These are phyloP conservation scores for Dioscorea cayenensis DNA, from an alignment of 116 monocot species.

Conservation along the genomic window DNA sequence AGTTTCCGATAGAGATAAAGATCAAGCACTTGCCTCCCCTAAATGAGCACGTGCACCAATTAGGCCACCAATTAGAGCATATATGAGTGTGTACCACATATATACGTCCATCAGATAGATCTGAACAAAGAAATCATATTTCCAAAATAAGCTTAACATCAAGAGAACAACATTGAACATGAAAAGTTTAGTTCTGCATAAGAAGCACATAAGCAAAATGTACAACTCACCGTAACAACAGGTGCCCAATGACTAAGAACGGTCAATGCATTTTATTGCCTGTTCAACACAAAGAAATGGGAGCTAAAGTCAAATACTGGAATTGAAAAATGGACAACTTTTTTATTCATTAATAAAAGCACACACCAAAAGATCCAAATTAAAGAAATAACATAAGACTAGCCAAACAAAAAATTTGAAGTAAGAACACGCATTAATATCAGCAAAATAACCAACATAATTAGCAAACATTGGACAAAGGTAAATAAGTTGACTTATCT, in stretches of 20 bases:
- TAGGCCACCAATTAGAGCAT: constrained; percentile 84
- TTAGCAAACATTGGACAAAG: too few species aligned
- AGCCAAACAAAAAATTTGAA: too few species aligned
- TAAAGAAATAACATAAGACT: neutral
- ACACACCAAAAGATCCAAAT: neutral
- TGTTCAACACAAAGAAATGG: constrained; percentile 23
- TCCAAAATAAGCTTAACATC: neutral
- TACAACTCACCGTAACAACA: constrained; percentile 69
- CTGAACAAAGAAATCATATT: constrained; percentile 20
- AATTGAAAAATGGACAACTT: neutral
- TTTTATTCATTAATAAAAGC: neutral
- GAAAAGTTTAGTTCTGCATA: neutral
- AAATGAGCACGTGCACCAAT: constrained; percentile 87
- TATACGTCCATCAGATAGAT: constrained; percentile 93
- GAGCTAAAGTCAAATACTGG: neutral
- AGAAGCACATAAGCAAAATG: neutral
- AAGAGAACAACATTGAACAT: constrained; percentile 2
- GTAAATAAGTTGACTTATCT: too few species aligned
- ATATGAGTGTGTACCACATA: constrained; percentile 85
- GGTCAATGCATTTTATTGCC: constrained; percentile 88
- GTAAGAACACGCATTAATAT: too few species aligned
- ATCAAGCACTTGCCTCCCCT: constrained; percentile 64
- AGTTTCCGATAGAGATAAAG: neutral
- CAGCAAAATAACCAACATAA: too few species aligned
- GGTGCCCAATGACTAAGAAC: constrained; percentile 88